Evolutionary conservation across 2,329 filamentous ascomycete species (phyloP).

Genomic region (Alternaria sp.): DNA sequence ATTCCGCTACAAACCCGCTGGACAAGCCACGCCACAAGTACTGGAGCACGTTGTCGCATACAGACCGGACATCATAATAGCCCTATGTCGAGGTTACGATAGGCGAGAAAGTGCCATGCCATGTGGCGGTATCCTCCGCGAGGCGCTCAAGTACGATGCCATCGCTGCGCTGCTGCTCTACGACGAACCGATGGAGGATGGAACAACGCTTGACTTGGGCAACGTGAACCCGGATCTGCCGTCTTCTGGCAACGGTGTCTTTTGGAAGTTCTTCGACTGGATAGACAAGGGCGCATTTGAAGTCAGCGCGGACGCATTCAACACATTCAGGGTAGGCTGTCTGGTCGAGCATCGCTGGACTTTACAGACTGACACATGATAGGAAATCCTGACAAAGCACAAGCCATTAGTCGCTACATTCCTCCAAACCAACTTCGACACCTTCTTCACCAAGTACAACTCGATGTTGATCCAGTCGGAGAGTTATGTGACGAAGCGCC

Average conservation of each 20-base stretch:
- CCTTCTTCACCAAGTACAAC: slow-evolving; percentile 94
- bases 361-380: slow-evolving; percentile 25
- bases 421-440: slow-evolving; percentile 85
- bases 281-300: slow-evolving; percentile 97
- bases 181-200: slow-evolving; percentile 79
- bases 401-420: slow-evolving; percentile 90
- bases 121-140: slow-evolving; percentile 86
- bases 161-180: slow-evolving; percentile 92
- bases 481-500: slow-evolving; percentile 96
- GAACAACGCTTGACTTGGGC: slow-evolving; percentile 76
- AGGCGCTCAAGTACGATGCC: slow-evolving; percentile 89
- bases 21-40: slow-evolving; percentile 78
- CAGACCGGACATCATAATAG: slow-evolving; percentile 84
- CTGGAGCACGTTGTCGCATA: slow-evolving; percentile 88
- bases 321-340: slow-evolving; percentile 81
- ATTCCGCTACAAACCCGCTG: slow-evolving; percentile 83
- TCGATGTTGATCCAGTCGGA: slow-evolving; percentile 85
- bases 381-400: slow-evolving; percentile 95
- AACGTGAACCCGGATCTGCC: slow-evolving; percentile 78
- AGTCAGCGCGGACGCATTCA: slow-evolving; percentile 96
- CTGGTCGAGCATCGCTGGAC: neutral
- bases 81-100: slow-evolving; percentile 88
- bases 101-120: slow-evolving; percentile 90
- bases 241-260: slow-evolving; percentile 83
- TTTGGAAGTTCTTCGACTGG: slow-evolving; percentile 98